Evolutionary conservation across 495 filamentous ascomycete species (phyloP).

Genomic region (Annulohypoxylon bovei): DNA sequence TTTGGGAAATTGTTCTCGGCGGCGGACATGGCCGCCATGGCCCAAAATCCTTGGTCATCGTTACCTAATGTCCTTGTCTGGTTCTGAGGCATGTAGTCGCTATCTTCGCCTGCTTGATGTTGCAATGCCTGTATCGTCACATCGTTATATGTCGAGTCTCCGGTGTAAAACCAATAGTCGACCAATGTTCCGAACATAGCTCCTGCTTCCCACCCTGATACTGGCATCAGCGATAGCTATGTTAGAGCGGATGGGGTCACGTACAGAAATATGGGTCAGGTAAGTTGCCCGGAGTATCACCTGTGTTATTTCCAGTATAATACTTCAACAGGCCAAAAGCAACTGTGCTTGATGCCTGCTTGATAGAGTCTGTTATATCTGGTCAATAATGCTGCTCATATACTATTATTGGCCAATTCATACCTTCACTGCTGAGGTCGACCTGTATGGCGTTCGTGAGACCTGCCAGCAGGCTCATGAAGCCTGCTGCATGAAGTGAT

Average conservation of each 20-base stretch:
- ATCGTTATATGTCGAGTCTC: slow-evolving; percentile 77
- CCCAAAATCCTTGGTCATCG: slow-evolving; percentile 92
- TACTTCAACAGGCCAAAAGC: slow-evolving; percentile 61
- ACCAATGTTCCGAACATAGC: slow-evolving; percentile 79
- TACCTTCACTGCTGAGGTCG: slow-evolving; percentile 33
- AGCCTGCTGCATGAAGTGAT: slow-evolving; percentile 29
- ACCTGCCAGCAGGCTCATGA: slow-evolving; percentile 43
- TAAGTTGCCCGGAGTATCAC: slow-evolving; percentile 75
- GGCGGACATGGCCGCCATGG: slow-evolving; percentile 80
- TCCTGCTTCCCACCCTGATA: slow-evolving; percentile 76
- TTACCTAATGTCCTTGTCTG: slow-evolving; percentile 81
- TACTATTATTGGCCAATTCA: background rate
- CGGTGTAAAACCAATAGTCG: slow-evolving; percentile 86
- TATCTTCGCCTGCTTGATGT: slow-evolving; percentile 73
- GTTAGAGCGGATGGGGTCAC: slow-evolving; percentile 15
- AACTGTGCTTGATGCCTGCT: slow-evolving; percentile 55
- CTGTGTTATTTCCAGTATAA: slow-evolving; percentile 76
- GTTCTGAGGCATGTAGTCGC: slow-evolving; percentile 82
- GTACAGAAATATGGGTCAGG: slow-evolving; percentile 78
- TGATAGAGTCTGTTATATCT: slow-evolving; percentile 52
- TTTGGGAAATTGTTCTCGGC: slow-evolving; percentile 81
- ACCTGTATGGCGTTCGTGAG: slow-evolving; percentile 33
- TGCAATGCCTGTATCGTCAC: slow-evolving; percentile 72
- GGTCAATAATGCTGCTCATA: slow-evolving; percentile 3
- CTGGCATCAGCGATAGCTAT: slow-evolving; percentile 18